These are phyloP conservation scores for Trichocomaceae sp. DNA, from an alignment of 2,329 filamentous ascomycete species.

Conservation along the genomic window DNA sequence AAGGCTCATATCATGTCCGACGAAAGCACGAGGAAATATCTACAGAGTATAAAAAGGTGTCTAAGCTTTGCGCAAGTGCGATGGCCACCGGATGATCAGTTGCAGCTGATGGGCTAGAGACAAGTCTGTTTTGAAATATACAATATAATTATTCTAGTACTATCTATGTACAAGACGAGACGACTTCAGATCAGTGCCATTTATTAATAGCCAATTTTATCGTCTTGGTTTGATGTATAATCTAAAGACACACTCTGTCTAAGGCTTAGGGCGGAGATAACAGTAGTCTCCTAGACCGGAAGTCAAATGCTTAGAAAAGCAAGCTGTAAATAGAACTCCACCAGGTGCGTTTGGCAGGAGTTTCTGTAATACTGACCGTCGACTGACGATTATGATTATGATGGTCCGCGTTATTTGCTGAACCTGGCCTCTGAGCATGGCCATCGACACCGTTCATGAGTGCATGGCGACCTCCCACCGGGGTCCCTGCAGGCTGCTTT, in stretches of 20 bases:
- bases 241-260: neutral
- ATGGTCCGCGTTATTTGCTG: neutral
- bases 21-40: conserved; percentile 87
- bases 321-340: conserved; percentile 9
- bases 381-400: neutral
- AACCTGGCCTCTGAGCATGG: conserved; percentile 16
- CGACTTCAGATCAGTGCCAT: neutral
- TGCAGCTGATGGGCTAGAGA: conserved; percentile 91
- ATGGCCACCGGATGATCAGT: conserved; percentile 87
- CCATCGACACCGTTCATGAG: conserved; percentile 37
- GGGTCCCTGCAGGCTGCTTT: conserved; percentile 13
- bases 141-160: neutral
- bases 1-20: conserved; percentile 96
- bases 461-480: conserved; percentile 21
- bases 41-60: conserved; percentile 96
- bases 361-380: neutral
- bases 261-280: conserved; percentile 1
- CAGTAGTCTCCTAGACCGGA: conserved; percentile 1
- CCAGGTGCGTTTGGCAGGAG: conserved; percentile 6
- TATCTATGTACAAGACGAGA: too few relatives aligned
- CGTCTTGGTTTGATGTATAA: neutral
- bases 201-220: neutral
- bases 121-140: neutral
- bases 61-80: conserved; percentile 93
- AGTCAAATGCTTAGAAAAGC: conserved; percentile 1